These are phyloP conservation scores for Tausonia pullulans DNA, from an alignment of 1,284 basidiomycete species.

Conservation along the genomic window DNA sequence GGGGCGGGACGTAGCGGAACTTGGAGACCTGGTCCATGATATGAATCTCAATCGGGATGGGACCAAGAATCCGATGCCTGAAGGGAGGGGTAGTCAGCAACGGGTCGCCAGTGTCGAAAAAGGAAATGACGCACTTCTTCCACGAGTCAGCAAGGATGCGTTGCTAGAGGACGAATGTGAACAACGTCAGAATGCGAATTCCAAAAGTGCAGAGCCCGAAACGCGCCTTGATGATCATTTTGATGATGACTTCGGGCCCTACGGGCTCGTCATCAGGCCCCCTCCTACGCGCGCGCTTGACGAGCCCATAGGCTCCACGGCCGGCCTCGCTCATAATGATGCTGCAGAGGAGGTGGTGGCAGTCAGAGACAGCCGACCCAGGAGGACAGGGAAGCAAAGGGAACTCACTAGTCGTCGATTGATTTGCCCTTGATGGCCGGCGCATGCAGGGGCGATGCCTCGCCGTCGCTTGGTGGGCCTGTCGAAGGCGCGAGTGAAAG, in stretches of 20 bases:
- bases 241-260: conserved; percentile 73
- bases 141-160: conserved; percentile 97
- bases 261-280: conserved; percentile 54
- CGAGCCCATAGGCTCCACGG: conserved; percentile 48
- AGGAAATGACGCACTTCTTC: conserved; percentile 51
- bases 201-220: conserved; percentile 34
- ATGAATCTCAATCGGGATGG: conserved; percentile 97
- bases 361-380: too few species aligned
- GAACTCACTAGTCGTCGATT: conserved; percentile 13
- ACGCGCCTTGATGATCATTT: conserved; percentile 79
- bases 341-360: neutral
- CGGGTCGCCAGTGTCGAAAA: neutral
- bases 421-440: neutral
- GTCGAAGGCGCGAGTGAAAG: conserved; percentile 8
- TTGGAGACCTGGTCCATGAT: conserved; percentile 75
- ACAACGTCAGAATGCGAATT: too few species aligned
- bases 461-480: conserved; percentile 9
- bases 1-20: conserved; percentile 62
- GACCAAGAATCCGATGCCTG: conserved; percentile 77
- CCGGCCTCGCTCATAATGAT: conserved; percentile 10
- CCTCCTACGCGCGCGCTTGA: conserved; percentile 78
- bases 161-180: neutral
- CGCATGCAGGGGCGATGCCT: neutral
- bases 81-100: neutral
- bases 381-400: neutral